Conservation (phyloP, 805 yeast genomes). For the Candida tallmaniae region DNA sequence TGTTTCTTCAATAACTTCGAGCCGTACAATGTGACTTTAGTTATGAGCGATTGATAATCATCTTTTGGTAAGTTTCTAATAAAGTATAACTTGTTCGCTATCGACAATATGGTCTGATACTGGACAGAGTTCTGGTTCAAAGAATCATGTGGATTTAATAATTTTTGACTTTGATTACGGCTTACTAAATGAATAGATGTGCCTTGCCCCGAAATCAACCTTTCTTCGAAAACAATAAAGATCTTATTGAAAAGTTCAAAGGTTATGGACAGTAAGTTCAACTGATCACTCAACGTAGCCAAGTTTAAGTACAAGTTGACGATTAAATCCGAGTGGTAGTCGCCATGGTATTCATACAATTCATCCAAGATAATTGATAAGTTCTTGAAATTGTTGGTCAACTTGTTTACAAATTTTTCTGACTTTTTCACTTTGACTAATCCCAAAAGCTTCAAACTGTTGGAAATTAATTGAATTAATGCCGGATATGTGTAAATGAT, state of each 20-base stretch:
- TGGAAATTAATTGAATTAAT: slow-evolving; percentile 57
- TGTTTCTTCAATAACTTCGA: slow-evolving; percentile 85
- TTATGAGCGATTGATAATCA: slow-evolving; percentile 76
- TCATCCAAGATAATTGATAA: slow-evolving; percentile 68
- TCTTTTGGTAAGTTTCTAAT: slow-evolving; percentile 50
- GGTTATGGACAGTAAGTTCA: slow-evolving; percentile 63
- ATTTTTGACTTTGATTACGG: neutral
- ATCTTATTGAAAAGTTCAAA: slow-evolving; percentile 89
- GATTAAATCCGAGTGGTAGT: slow-evolving; percentile 27
- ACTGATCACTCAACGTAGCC: slow-evolving; percentile 78
- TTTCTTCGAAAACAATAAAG: slow-evolving; percentile 75
- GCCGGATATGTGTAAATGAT: slow-evolving; percentile 73
- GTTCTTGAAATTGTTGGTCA: slow-evolving; percentile 65
- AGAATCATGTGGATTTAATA: slow-evolving; percentile 35
- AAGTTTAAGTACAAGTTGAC: slow-evolving; percentile 56
- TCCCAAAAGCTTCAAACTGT: slow-evolving; percentile 49
- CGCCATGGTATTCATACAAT: slow-evolving; percentile 41
- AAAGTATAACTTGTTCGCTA: slow-evolving; percentile 42
- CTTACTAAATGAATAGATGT: slow-evolving; percentile 1
- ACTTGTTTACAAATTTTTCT: slow-evolving; percentile 19
- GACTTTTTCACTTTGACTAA: slow-evolving; percentile 24
- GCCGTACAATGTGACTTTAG: slow-evolving; percentile 82
- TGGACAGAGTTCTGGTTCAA: slow-evolving; percentile 46
- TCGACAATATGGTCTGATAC: slow-evolving; percentile 43
- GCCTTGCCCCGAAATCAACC: slow-evolving; percentile 24